These are phyloP conservation scores for Paratinospora sagittata DNA, from an alignment of 164 flowering plant species.

Conservation along the genomic window DNA sequence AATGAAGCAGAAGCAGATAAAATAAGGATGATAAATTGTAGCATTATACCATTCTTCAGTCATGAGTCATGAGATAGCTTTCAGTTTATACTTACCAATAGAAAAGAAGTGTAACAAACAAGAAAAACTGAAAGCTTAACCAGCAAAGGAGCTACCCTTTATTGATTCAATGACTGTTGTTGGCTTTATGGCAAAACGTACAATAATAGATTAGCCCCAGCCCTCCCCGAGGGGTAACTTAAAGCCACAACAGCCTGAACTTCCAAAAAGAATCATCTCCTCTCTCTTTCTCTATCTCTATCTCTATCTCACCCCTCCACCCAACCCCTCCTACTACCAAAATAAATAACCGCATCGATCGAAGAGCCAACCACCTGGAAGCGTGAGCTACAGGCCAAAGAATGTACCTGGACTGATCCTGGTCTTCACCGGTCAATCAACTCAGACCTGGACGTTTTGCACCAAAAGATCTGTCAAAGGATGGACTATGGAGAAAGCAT, in stretches of 20 bases:
- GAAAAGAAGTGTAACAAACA: background rate
- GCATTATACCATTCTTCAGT: background rate
- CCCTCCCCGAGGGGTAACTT: background rate
- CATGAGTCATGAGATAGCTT: too few species aligned
- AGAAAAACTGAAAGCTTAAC: background rate
- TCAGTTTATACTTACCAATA: background rate
- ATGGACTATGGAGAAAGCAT: slow-evolving; percentile 14
- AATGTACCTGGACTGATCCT: slow-evolving; percentile 15
- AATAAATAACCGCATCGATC: background rate
- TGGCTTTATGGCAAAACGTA: background rate
- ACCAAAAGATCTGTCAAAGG: background rate
- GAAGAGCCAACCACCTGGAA: slow-evolving; percentile 1
- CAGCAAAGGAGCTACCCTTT: background rate
- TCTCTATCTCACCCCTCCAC: too few species aligned
- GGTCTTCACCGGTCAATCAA: slow-evolving; percentile 9
- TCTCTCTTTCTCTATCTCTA: too few species aligned
- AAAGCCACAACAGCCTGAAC: slow-evolving; percentile 15
- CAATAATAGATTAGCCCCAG: background rate
- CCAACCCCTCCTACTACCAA: background rate
- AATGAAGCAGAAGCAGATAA: background rate
- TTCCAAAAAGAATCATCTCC: slow-evolving; percentile 13
- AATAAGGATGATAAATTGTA: background rate
- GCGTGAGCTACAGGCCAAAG: slow-evolving; percentile 4
- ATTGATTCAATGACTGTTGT: background rate
- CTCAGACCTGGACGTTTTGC: background rate